Base-by-base conservation (phyloP, 2,329 filamentous ascomycete genomes). In the Penicillium corylophilum region DNA sequence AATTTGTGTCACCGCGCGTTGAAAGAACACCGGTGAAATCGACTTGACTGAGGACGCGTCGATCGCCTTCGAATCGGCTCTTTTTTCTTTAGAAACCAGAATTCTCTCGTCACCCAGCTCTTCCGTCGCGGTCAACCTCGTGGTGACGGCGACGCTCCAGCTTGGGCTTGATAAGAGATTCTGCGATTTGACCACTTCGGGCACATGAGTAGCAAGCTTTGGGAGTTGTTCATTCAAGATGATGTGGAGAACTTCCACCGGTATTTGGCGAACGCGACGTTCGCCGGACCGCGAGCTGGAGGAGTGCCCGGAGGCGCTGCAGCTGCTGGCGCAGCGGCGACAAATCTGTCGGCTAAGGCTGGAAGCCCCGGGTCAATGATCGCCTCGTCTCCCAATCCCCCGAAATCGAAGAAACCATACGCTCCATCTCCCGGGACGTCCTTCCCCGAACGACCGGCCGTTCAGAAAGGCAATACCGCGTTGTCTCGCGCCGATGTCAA, bases 181-280 rank as follows among this genome's bases (percentile, higher is more conserved):
- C 66, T 62, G 64, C 62, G 59, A 59, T 42, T 48, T 59, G 48
- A 68, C 48, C 63, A 65, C 53, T 66, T 62, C 64, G 73, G 71
- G 77, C 85, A 84, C 85, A 94, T 97, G 93, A 97, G 90, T 87
- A 88, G 91, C 79, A 84, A 88, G 83, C 85, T 99, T 74, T 96
- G 93, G 93, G 92, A 91, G 82, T 90, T 84, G 73, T 97, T 93
- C 74, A 88, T 95, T 80, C 88, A 96, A 85, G 89, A 96, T 82
- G 91, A 99, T 85, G 88, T 96, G 85, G 92, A 95, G 73, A 85
- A 79, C 71, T 97, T 99, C 82, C 88, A 89, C 78, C 88, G 87
- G 79, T 83, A 95, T 70, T 82, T 99, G 82, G 86, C 86, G 69
- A 84, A 84, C 72, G 81, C 87, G 75, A 77, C 69, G 40, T 56